A percentile compares a stretch with the other conserved stretches of the same genome.
Conservation (phyloP, 495 filamentous ascomycete species). For the Tuber aestivum region DNA sequence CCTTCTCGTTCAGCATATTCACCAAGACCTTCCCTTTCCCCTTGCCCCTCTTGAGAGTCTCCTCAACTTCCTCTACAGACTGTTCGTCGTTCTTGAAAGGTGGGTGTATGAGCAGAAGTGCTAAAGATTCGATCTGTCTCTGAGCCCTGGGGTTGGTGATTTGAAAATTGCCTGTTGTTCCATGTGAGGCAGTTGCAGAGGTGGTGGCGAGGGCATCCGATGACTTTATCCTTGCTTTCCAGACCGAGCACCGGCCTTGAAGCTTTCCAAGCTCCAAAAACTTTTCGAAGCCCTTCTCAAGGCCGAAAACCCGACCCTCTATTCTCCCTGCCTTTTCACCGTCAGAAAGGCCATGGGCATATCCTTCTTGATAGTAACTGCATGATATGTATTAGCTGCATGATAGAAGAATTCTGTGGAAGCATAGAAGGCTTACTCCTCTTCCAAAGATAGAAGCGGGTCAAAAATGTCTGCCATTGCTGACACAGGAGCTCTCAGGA, state of each 20-base stretch:
- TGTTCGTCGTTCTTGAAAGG: constrained; percentile 42
- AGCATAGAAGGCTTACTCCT: constrained; percentile 28
- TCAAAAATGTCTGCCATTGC: constrained; percentile 40
- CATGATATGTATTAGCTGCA: constrained; percentile 20
- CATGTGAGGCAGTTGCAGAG: not conserved
- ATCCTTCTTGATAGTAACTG: constrained; percentile 77
- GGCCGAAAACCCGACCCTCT: constrained; percentile 82
- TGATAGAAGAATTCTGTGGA: not conserved
- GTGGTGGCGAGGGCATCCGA: constrained; percentile 35
- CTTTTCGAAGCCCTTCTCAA: constrained; percentile 91
- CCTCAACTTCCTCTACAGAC: constrained; percentile 41
- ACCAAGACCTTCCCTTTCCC: constrained; percentile 37
- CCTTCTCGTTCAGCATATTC: constrained; percentile 42
- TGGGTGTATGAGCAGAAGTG: constrained; percentile 37
- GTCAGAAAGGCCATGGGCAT: constrained; percentile 65
- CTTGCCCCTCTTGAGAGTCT: constrained; percentile 39
- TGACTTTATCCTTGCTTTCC: constrained; percentile 59
- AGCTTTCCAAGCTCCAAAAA: constrained; percentile 71
- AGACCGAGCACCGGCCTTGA: constrained; percentile 74
- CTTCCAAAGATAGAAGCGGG: constrained; percentile 36
- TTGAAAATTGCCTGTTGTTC: constrained; percentile 14
- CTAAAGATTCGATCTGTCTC: constrained; percentile 39
- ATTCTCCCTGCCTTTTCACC: constrained; percentile 72
- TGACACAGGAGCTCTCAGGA: not conserved
- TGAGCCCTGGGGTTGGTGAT: constrained; percentile 37